phyloP scores from a whole-genome alignment of 495 filamentous ascomycete species.

The Trichocladium uniseriatum region DNA sequence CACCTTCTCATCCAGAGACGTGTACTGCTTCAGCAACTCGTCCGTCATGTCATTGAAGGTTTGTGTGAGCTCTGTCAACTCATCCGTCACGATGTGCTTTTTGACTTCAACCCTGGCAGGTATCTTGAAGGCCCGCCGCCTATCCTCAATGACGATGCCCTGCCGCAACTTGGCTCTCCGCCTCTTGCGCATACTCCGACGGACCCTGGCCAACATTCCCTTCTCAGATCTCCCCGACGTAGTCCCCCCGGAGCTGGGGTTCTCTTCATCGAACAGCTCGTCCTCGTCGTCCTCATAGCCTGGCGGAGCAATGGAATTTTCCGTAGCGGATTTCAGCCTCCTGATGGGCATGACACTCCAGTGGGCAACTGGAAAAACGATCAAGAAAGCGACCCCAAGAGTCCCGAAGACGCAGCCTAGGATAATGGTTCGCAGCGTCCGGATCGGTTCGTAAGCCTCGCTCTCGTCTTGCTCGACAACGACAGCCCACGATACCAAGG shows the following conservation, averaged over 20 bases:
- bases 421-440: slow-evolving; percentile 62
- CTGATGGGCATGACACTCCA: slow-evolving; percentile 71
- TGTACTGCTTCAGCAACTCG: slow-evolving; percentile 78
- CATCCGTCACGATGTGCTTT: slow-evolving; percentile 70
- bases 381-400: slow-evolving; percentile 53
- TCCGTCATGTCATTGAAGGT: slow-evolving; percentile 95
- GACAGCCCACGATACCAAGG: slow-evolving; percentile 69
- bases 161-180: slow-evolving; percentile 20
- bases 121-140: slow-evolving; percentile 62
- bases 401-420: slow-evolving; percentile 80
- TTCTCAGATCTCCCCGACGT: slow-evolving; percentile 33
- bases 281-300: slow-evolving; percentile 43
- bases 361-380: slow-evolving; percentile 70
- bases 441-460: slow-evolving; percentile 70
- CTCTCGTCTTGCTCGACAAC: slow-evolving; percentile 63
- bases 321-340: slow-evolving; percentile 65
- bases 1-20: slow-evolving; percentile 73
- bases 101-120: slow-evolving; percentile 69
- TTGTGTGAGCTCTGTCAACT: slow-evolving; percentile 73
- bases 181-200: slow-evolving; percentile 22
- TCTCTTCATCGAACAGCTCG: slow-evolving; percentile 35
- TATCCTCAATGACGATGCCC: slow-evolving; percentile 35
- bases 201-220: slow-evolving; percentile 28
- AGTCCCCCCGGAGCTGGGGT: slow-evolving; percentile 28
- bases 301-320: slow-evolving; percentile 61